Conservation (phyloP, 139 green algal species). For the Coccomyxa sp. region DNA sequence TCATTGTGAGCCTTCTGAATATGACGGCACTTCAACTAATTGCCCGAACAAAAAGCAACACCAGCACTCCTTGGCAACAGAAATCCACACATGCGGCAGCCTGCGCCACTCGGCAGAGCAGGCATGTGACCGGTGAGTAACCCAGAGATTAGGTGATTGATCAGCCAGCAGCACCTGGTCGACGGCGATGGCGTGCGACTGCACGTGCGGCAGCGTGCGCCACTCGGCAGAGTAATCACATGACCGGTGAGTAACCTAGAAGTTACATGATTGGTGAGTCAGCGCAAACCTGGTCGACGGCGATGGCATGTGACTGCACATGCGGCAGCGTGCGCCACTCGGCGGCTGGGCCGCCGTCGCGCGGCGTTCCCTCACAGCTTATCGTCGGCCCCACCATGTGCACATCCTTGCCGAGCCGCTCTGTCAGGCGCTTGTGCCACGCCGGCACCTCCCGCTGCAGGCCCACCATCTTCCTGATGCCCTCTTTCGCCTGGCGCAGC, state of each 20-base stretch:
- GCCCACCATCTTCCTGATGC: neutral
- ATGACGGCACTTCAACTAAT: too few species aligned
- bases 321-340: constrained; percentile 23
- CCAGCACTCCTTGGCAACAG: too few species aligned
- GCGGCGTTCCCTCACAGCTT: constrained; percentile 49
- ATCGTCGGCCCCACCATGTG: constrained; percentile 57
- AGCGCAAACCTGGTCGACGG: constrained; percentile 31
- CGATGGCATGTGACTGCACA: constrained; percentile 45
- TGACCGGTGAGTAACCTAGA: too few species aligned
- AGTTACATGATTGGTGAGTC: too few species aligned
- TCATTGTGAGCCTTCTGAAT: too few species aligned
- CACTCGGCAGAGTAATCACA: too few species aligned
- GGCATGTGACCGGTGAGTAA: too few species aligned
- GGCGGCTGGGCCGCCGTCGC: constrained; percentile 23
- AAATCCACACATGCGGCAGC: too few species aligned
- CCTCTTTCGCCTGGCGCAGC: neutral
- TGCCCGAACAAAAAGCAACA: too few species aligned
- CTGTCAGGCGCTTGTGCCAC: constrained; percentile 44
- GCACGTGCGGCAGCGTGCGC: constrained; percentile 36
- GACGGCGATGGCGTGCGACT: constrained; percentile 43
- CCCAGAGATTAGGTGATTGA: too few species aligned
- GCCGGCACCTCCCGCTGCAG: neutral
- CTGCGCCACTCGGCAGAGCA: too few species aligned
- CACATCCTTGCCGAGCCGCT: constrained; percentile 24
- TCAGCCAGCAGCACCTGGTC: constrained; percentile 36